These are phyloP conservation scores for Parsonsia alboflavescens DNA, from an alignment of 257 asterid species.

Conservation along the genomic window DNA sequence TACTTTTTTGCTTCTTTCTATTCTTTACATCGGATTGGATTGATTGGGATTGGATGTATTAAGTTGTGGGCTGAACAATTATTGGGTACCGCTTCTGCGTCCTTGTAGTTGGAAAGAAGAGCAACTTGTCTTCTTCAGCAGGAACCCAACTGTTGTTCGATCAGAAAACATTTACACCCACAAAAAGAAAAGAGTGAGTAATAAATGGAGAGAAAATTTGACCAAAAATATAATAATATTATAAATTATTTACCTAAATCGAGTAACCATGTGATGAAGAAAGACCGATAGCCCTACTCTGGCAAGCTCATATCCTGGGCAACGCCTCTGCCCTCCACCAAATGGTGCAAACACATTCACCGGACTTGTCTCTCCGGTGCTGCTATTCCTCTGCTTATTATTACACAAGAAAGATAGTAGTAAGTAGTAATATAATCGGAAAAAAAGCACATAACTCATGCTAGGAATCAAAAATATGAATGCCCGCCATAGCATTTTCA, in stretches of 20 bases:
- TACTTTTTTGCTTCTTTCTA: constrained; percentile 9
- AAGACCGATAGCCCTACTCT: constrained; percentile 88
- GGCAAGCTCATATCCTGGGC: constrained; percentile 97
- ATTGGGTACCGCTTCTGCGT: constrained; percentile 79
- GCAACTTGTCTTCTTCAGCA: constrained; percentile 74
- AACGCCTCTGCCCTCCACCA: constrained; percentile 97
- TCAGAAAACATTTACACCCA: constrained; percentile 7
- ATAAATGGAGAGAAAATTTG: background rate
- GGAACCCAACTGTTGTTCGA: constrained; percentile 60
- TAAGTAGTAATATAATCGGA: too few relatives aligned
- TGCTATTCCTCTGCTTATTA: constrained; percentile 23
- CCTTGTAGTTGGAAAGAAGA: constrained; percentile 91
- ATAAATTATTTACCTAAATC: constrained; percentile 77
- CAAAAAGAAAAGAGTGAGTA: too few relatives aligned
- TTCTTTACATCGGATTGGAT: constrained; percentile 20
- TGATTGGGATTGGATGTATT: too few relatives aligned
- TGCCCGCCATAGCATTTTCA: too few relatives aligned
- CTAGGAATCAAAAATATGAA: too few relatives aligned
- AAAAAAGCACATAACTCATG: too few relatives aligned
- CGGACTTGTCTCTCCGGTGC: constrained; percentile 32
- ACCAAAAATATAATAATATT: background rate
- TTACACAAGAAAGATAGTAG: too few relatives aligned
- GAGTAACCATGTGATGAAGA: constrained; percentile 85
- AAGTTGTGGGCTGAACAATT: constrained; percentile 37
- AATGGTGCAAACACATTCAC: constrained; percentile 60